Evolutionary conservation across 768 basidiomycete genomes (phyloP).

Genomic region (Kwoniella botswanensis): DNA sequence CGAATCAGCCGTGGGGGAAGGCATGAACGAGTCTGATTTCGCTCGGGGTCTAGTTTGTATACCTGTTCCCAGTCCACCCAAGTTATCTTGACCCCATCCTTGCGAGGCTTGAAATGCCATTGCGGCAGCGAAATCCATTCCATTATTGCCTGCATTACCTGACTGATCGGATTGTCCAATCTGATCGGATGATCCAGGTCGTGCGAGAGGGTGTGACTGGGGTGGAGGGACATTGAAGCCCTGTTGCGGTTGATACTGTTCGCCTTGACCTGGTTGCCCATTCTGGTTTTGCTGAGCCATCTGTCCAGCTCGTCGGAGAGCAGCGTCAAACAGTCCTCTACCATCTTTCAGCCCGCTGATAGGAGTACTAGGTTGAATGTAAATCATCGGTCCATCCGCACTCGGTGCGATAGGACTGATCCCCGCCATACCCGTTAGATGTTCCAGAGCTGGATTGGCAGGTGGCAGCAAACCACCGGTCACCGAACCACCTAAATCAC

Average conservation of each 20-base stretch:
- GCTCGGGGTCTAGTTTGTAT: constrained; percentile 38
- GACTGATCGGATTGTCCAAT: constrained; percentile 3
- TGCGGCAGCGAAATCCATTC: constrained; percentile 28
- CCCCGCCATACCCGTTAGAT: constrained; percentile 50
- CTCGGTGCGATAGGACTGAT: constrained; percentile 52
- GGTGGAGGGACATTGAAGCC: constrained; percentile 25
- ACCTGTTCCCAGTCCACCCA: constrained; percentile 20
- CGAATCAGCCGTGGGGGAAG: constrained; percentile 23
- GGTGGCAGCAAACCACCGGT: constrained; percentile 41
- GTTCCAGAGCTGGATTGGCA: constrained; percentile 44
- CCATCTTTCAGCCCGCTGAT: constrained; percentile 51
- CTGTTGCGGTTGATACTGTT: constrained; percentile 20
- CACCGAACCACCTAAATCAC: constrained; percentile 26
- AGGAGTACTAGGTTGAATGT: constrained; percentile 52
- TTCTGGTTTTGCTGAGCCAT: constrained; percentile 25
- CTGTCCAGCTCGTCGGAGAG: constrained; percentile 35
- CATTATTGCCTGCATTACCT: constrained; percentile 1
- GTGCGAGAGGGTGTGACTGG: constrained; percentile 15
- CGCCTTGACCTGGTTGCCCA: constrained; percentile 13
- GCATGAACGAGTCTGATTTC: constrained; percentile 51
- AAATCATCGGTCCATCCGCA: constrained; percentile 52
- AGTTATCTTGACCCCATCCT: constrained; percentile 22
- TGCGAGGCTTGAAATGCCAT: constrained; percentile 28
- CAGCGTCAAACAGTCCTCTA: constrained; percentile 48
- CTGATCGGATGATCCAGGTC: constrained; percentile 15